A percentile compares a stretch with the other conserved stretches of the same genome.
These are phyloP conservation scores for Fusarium stilboides DNA, from an alignment of 2,329 filamentous ascomycete genomes.

Conservation along the genomic window DNA sequence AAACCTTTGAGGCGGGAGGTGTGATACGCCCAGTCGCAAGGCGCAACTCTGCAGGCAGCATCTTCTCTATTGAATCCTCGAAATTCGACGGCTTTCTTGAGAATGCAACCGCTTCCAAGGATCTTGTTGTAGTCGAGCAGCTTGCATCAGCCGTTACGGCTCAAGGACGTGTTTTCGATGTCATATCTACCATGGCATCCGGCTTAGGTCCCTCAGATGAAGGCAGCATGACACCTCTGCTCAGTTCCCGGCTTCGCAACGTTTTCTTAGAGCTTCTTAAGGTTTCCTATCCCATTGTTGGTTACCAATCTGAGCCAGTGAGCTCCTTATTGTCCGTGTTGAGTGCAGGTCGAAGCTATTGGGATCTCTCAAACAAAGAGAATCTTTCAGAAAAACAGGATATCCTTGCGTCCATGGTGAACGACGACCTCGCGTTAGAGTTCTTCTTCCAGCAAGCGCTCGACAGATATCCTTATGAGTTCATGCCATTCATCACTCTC, in stretches of 20 bases:
- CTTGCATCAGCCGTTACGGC: slow-evolving; percentile 66
- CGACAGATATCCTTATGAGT: slow-evolving; percentile 88
- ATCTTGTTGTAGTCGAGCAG: slow-evolving; percentile 65
- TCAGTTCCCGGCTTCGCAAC: slow-evolving; percentile 74
- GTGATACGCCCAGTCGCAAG: slow-evolving; percentile 60
- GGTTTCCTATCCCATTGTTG: slow-evolving; percentile 75
- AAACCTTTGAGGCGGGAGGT: slow-evolving; percentile 68
- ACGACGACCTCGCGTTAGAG: slow-evolving; percentile 65
- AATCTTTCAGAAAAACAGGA: slow-evolving; percentile 54
- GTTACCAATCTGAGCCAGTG: slow-evolving; percentile 81
- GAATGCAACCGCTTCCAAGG: slow-evolving; percentile 65
- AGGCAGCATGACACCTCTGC: slow-evolving; percentile 67
- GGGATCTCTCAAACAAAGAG: slow-evolving; percentile 63
- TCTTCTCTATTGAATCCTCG: slow-evolving; percentile 73
- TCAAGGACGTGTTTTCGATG: slow-evolving; percentile 67
- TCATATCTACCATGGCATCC: slow-evolving; percentile 66
- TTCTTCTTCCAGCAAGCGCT: slow-evolving; percentile 77
- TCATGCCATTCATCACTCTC: slow-evolving; percentile 81
- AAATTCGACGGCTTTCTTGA: slow-evolving; percentile 72
- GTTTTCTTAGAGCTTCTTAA: slow-evolving; percentile 80
- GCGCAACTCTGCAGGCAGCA: slow-evolving; percentile 73
- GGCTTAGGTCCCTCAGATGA: slow-evolving; percentile 62
- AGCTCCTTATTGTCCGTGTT: slow-evolving; percentile 76
- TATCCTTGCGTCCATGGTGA: slow-evolving; percentile 54
- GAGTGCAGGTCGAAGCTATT: slow-evolving; percentile 67